Percentiles rank a stretch among this genome's conserved stretches.
These are phyloP conservation scores for Saraca asoca DNA, from an alignment of 331 rosid species.

Conservation along the genomic window DNA sequence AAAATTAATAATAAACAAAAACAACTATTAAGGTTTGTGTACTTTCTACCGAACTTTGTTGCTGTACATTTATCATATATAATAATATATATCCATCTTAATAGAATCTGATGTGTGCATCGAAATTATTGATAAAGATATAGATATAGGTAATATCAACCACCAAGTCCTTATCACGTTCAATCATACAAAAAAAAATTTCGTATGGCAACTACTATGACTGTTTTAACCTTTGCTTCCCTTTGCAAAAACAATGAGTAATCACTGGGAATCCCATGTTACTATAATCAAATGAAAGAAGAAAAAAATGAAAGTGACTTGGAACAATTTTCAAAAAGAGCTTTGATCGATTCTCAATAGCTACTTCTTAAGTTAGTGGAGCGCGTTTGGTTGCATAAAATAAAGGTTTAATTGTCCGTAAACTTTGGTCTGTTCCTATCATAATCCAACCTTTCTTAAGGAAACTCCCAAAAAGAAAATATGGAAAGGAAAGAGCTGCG, in stretches of 20 bases:
- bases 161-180: neutral
- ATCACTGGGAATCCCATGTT: slow-evolving; percentile 5
- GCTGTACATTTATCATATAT: too few species aligned
- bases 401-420: neutral
- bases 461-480: slow-evolving; percentile 12
- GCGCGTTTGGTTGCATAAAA: slow-evolving; percentile 11
- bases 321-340: slow-evolving; percentile 1
- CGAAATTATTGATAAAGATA: too few species aligned
- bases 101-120: too few species aligned
- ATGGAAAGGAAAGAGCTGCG: neutral
- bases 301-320: slow-evolving; percentile 1
- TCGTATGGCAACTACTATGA: too few species aligned
- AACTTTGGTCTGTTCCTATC: slow-evolving; percentile 8
- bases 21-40: too few species aligned
- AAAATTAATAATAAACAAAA: too few species aligned
- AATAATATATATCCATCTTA: too few species aligned
- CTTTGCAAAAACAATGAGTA: slow-evolving; percentile 9
- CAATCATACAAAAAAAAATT: neutral
- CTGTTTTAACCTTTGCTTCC: neutral
- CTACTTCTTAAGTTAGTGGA: slow-evolving; percentile 13
- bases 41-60: too few species aligned
- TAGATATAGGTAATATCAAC: neutral
- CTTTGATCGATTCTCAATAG: neutral
- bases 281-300: neutral
- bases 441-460: neutral